A percentile compares a stretch with the other conserved stretches of the same genome.
Conservation (phyloP, 1,284 basidiomycete species). For the Moesziomyces antarcticus region DNA sequence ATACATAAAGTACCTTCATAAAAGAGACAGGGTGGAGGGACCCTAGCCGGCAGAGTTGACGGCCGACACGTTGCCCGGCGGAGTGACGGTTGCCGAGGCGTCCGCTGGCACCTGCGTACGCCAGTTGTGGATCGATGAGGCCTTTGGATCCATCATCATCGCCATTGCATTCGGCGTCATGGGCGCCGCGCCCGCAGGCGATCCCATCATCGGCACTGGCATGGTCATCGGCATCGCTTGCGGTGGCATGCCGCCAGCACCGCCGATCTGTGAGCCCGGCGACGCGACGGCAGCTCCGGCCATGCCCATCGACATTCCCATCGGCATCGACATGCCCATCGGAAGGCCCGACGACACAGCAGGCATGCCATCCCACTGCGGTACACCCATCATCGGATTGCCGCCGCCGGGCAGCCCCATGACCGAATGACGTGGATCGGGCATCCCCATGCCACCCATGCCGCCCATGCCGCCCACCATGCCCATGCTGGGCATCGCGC, state of each 20-base stretch:
- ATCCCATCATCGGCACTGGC: conserved; percentile 30
- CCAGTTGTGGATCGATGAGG: conserved; percentile 51
- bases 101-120: conserved; percentile 47
- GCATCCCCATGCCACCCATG: conserved; percentile 48
- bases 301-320: conserved; percentile 18
- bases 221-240: conserved; percentile 26
- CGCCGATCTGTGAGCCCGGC: conserved; percentile 28
- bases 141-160: conserved; percentile 50
- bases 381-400: conserved; percentile 30
- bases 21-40: not conserved
- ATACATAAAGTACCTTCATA: too few species aligned
- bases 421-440: conserved; percentile 27
- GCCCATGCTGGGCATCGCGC: conserved; percentile 26
- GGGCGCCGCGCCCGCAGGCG: conserved; percentile 16
- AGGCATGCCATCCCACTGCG: conserved; percentile 39
- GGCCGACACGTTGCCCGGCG: conserved; percentile 26
- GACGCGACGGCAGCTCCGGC: conserved; percentile 11
- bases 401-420: conserved; percentile 24
- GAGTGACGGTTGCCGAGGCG: conserved; percentile 34
- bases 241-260: conserved; percentile 6
- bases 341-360: conserved; percentile 23
- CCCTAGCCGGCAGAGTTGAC: conserved; percentile 25
- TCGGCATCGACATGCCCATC: conserved; percentile 31
- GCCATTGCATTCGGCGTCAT: conserved; percentile 30
- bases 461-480: conserved; percentile 42